These are phyloP conservation scores for Cladosporium sp. DNA, from an alignment of 2,329 filamentous ascomycete genomes.

Conservation along the genomic window DNA sequence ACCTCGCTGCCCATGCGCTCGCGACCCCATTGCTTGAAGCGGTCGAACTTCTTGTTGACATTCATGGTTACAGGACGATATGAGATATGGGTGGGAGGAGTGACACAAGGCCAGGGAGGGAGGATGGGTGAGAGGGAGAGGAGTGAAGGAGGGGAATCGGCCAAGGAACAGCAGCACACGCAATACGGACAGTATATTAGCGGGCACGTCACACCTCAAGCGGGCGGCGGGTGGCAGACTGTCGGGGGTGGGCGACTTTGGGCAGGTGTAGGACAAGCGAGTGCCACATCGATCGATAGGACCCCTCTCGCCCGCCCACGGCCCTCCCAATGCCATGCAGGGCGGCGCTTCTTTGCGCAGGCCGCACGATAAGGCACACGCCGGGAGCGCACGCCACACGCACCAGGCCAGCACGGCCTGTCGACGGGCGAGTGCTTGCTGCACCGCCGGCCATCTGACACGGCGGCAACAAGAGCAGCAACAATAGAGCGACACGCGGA, in stretches of 20 bases:
- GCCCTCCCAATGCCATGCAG: not conserved
- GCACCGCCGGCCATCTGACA: not conserved
- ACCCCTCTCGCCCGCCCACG: not conserved
- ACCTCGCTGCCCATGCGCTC: constrained; percentile 92
- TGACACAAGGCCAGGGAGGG: not conserved
- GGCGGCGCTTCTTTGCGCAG: not conserved
- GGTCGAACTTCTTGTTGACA: constrained; percentile 83
- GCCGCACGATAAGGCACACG: not conserved
- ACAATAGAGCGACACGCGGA: not conserved
- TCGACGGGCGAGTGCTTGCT: not conserved
- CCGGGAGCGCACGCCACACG: not conserved
- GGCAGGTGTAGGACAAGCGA: not conserved
- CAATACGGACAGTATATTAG: not conserved
- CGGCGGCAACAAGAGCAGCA: not conserved
- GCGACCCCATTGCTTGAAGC: constrained; percentile 95
- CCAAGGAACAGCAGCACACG: not conserved
- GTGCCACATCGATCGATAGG: not conserved
- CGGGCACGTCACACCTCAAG: not conserved
- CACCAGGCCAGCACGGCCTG: not conserved
- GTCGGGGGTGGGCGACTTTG: not conserved
- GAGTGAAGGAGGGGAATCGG: not conserved
- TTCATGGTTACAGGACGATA: constrained; percentile 35
- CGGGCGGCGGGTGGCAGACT: no score
- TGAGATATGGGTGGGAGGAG: not conserved
- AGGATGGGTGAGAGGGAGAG: not conserved